Evolutionary conservation across 78 protist species (phyloP).

Genomic region (Capsaspora owczarzaki): DNA sequence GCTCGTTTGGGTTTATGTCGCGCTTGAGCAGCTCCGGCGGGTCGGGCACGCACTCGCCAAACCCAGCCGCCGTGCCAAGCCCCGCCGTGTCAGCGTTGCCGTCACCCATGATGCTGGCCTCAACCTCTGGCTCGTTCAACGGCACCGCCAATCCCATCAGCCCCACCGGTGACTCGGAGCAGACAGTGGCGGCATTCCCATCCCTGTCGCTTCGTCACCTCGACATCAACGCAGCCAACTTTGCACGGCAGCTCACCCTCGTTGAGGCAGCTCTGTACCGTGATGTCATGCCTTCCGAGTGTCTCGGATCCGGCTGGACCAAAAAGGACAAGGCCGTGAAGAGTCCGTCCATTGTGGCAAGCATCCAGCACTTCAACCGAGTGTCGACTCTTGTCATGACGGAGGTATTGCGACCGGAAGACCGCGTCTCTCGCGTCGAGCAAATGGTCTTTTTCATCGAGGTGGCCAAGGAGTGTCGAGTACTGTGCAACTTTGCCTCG

Average conservation of each 20-base stretch:
- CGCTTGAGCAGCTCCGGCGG: too few relatives aligned
- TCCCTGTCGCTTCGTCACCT: too few relatives aligned
- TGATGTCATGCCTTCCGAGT: neutral
- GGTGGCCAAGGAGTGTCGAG: neutral
- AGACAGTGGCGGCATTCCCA: too few relatives aligned
- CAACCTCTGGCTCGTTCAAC: too few relatives aligned
- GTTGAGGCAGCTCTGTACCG: neutral
- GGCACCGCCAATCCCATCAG: too few relatives aligned
- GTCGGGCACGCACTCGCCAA: too few relatives aligned
- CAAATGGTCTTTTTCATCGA: neutral
- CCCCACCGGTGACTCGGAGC: too few relatives aligned
- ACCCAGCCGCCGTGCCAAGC: too few relatives aligned
- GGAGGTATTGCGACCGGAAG: neutral
- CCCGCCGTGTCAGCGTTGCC: too few relatives aligned
- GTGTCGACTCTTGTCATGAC: neutral
- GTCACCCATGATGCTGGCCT: too few relatives aligned
- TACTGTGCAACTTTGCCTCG: neutral
- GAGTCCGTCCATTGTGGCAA: neutral
- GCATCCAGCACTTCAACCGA: neutral
- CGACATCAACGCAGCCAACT: neutral
- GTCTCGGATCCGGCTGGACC: neutral
- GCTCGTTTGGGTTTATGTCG: too few relatives aligned
- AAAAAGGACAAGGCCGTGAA: neutral
- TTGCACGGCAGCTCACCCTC: conserved; percentile 9
- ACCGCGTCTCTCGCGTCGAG: neutral